Base-by-base conservation (phyloP, 352 stramenopile genomes). In the Pythium periplocum region DNA sequence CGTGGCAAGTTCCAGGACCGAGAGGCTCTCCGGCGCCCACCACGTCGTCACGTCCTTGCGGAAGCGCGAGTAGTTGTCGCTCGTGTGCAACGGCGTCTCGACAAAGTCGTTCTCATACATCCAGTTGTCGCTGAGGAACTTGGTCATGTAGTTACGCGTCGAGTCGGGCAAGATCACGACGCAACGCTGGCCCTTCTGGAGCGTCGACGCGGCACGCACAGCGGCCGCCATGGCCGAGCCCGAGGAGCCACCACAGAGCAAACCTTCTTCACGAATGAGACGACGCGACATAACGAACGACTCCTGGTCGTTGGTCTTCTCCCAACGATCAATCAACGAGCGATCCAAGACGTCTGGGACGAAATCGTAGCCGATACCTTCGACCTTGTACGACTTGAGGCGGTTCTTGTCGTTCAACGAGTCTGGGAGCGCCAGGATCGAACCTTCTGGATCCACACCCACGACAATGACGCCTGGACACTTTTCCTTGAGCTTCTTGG, bases 81-180 rank as follows among this genome's bases (percentile, higher is more conserved):
- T 66, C 50, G 78, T 73, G 65, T 92, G 78, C 46, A 87, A 58
- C 49, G 75, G 70, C 61, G 83, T 82, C 48, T 78, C 70, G 31
- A 88, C 77, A 45, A 69, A 91, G 41, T 82, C 66, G 68, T 91
- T 83, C 40, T 79, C 78, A 49, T 76, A 89, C 83, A 93, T 93
- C 96, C 96, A 98, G 62, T 96, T 78, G 74, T 98, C 93, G 51
- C 83, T 96, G 26, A 98, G 57, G 57, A 96, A 97, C 74, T 98
- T 98, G 62, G 80, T 96, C 94, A 98, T 98, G 87, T 98, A 98
- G 75, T 98, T 98, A 31, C 95, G 77, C 17, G 96, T 96, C 45
- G 82, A 97, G 69, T 98, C 96, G 1, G 94, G 87, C 5, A 98
- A 70, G 38, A 98, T 71, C 8, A 98, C 90, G 6, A 98, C 94